Evolutionary conservation across 2,329 filamentous ascomycete genomes (phyloP).

Genomic region (Paecilomyces sp.): DNA sequence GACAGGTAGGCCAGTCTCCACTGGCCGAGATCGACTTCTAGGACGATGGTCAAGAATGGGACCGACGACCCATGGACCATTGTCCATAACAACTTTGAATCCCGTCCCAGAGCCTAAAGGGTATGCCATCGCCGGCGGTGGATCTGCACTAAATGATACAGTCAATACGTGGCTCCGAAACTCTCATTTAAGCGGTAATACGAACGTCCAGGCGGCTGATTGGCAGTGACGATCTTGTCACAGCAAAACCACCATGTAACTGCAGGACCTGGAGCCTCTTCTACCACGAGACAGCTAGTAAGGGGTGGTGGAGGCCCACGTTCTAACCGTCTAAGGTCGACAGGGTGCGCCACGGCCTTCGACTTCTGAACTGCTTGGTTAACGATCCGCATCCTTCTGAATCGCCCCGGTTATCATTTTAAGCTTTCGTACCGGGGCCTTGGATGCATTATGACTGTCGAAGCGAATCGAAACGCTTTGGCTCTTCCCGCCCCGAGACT

Average conservation of each 20-base stretch:
- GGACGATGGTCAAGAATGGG: neutral
- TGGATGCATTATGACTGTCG: slow-evolving; percentile 1
- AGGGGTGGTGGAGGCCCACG: neutral
- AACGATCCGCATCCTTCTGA: slow-evolving; percentile 1
- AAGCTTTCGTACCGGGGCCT: slow-evolving; percentile 2
- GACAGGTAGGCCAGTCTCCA: slow-evolving; percentile 20
- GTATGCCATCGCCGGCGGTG: neutral
- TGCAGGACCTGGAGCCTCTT: neutral
- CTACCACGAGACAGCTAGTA: neutral
- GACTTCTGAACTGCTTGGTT: neutral
- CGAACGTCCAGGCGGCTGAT: neutral
- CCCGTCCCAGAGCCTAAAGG: neutral
- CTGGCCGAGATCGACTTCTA: neutral
- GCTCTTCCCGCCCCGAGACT: neutral
- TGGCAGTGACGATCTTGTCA: neutral
- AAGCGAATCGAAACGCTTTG: slow-evolving; percentile 1
- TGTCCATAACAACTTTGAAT: neutral
- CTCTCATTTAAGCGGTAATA: neutral
- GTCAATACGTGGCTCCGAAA: neutral
- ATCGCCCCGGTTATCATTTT: neutral
- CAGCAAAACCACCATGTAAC: neutral
- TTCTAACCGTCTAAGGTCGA: neutral
- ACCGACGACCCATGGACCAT: neutral
- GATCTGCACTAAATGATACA: slow-evolving; percentile 3
- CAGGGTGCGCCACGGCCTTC: neutral